phyloP scores from a whole-genome alignment of 1,284 basidiomycete genomes.

The Ustilago shanxiensis region DNA sequence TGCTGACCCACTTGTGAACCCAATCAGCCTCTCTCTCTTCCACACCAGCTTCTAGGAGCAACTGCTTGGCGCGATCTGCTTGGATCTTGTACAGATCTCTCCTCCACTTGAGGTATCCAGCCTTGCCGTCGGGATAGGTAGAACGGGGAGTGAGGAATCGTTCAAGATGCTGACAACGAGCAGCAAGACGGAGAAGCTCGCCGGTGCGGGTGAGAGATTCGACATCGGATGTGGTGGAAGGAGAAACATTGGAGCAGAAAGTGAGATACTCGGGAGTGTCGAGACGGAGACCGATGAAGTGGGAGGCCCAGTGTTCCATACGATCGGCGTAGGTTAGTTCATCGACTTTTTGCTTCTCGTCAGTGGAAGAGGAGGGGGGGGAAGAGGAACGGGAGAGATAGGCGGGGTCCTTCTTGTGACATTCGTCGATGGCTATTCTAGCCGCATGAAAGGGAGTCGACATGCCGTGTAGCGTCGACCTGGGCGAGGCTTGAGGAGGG shows the following conservation, averaged over 20 bases:
- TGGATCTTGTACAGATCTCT: slow-evolving; percentile 63
- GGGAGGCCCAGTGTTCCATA: slow-evolving; percentile 51
- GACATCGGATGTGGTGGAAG: slow-evolving; percentile 30
- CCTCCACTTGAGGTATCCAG: slow-evolving; percentile 67
- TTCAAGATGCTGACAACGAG: slow-evolving; percentile 67
- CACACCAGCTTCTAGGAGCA: slow-evolving; percentile 53
- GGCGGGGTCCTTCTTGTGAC: slow-evolving; percentile 51
- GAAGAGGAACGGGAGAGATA: slow-evolving; percentile 31
- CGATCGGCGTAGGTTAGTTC: slow-evolving; percentile 65
- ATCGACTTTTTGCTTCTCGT: slow-evolving; percentile 41
- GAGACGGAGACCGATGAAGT: slow-evolving; percentile 32
- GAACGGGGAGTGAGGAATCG: slow-evolving; percentile 62
- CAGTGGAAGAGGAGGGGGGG: slow-evolving; percentile 2
- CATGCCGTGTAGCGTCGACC: slow-evolving; percentile 28
- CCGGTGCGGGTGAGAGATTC: slow-evolving; percentile 18
- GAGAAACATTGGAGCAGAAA: slow-evolving; percentile 27
- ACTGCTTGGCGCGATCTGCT: slow-evolving; percentile 52
- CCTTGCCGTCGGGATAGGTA: slow-evolving; percentile 65
- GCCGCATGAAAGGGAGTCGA: slow-evolving; percentile 36
- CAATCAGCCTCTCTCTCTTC: slow-evolving; percentile 41
- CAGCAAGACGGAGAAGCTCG: slow-evolving; percentile 60
- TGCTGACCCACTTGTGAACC: slow-evolving; percentile 63
- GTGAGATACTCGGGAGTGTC: slow-evolving; percentile 35
- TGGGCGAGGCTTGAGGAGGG: not conserved
- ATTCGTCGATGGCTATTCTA: slow-evolving; percentile 48